Evolutionary conservation across 1,139 yeast species (phyloP), one percentile per base, ranked within the genome.

Genomic region (Taphrina pruni): DNA sequence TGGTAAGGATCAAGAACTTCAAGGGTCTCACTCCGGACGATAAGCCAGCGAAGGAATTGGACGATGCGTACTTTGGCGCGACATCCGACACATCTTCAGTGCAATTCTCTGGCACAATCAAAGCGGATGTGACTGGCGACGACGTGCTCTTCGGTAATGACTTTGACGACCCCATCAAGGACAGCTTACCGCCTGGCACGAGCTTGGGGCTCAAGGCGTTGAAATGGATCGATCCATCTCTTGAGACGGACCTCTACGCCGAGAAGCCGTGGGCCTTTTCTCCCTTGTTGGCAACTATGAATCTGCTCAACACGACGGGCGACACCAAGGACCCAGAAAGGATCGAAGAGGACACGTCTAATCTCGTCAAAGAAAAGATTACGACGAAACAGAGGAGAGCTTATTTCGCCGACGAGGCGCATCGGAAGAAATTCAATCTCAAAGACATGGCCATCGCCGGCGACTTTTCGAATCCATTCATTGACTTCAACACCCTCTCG

Each of bases 221-320:
- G 75, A 78, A 79, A 66, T 73, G 77, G 73, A 83, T 88, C 62
- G 89, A 87, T 75, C 87, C 87, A 50, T 84, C 45, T 85, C 87
- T 12, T 43, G 84, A 82, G 68, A 90, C 88, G 4, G 92, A 88
- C 74, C 79, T 87, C 3, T 86, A 86, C 74, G 78, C 79, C 51
- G 90, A 87, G 66, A 81, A 83, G 74, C 94, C 79, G 1, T 88
- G 79, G 75, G 78, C 88, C 32, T 88, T 87, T 72, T 90, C 91
- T 0, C 71, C 71, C 2, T 50, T 70, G 17, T 32, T 57, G 41
- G 58, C 71, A 26, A 67, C 71, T 12, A 62, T 67, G 70, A 70
- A 60, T 14, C 51, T 50, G 35, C 21, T 70, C 60, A 60, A 38
- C 57, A 66, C 66, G 21, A 60, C 56, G 36, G 61, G 60, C 39